Percentiles rank a stretch among this genome's conserved stretches.
phyloP scores from a whole-genome alignment of 495 filamentous ascomycete genomes.

The Cladorrhinum samala region DNA sequence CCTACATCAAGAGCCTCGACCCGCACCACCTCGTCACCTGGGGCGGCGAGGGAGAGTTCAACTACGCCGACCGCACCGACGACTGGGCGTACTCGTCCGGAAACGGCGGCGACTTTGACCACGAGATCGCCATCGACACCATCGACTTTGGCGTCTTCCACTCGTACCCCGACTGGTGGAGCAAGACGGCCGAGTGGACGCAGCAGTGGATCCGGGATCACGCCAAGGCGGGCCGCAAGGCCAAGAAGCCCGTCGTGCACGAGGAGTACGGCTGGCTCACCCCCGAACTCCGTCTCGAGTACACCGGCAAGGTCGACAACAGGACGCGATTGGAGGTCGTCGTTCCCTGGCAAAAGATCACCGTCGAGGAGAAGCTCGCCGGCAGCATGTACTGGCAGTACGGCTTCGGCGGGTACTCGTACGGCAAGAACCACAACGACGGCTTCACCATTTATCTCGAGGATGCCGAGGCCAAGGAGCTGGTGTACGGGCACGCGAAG shows the following conservation, averaged over 20 bases:
- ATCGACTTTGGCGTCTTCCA: constrained; percentile 67
- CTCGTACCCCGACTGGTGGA: constrained; percentile 53
- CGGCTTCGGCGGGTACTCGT: constrained; percentile 48
- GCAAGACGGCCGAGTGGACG: constrained; percentile 38
- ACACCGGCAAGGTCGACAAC: constrained; percentile 26
- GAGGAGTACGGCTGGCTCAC: constrained; percentile 60
- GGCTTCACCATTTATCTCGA: constrained; percentile 47
- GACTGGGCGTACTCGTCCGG: constrained; percentile 53
- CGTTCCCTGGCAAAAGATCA: constrained; percentile 53
- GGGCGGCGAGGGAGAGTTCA: constrained; percentile 46
- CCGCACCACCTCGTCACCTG: constrained; percentile 46
- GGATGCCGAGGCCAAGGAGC: constrained; percentile 32
- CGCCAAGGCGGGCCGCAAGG: constrained; percentile 46
- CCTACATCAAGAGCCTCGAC: constrained; percentile 48
- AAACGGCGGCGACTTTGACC: constrained; percentile 61
- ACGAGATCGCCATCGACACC: constrained; percentile 49
- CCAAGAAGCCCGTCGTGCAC: constrained; percentile 60
- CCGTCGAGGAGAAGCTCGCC: constrained; percentile 45
- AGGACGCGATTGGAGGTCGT: constrained; percentile 40
- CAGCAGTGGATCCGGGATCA: constrained; percentile 58
- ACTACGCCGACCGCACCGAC: constrained; percentile 31
- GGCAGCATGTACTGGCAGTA: constrained; percentile 62
- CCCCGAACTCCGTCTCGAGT: constrained; percentile 33
- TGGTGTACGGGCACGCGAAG: constrained; percentile 31
- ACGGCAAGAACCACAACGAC: constrained; percentile 54